These are phyloP conservation scores for Lichtheimia ornata DNA, from an alignment of 371 early-diverging fungal genomes.

Conservation along the genomic window DNA sequence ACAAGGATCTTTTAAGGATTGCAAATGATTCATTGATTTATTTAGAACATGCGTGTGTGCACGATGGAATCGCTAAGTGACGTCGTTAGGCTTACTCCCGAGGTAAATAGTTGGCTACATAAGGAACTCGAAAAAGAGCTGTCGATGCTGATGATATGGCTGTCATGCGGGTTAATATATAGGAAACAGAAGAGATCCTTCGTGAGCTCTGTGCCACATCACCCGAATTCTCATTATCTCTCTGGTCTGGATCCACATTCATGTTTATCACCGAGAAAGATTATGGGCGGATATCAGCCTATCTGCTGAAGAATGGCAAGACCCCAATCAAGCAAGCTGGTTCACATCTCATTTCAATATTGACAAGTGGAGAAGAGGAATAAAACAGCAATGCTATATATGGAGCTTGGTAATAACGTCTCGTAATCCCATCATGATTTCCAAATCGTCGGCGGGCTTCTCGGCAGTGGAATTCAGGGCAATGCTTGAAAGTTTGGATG, in stretches of 20 bases:
- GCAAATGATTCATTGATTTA: too few species aligned
- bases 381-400: constrained; percentile 6
- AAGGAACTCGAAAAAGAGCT: background rate
- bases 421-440: constrained; percentile 23
- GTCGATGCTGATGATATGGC: background rate
- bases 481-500: constrained; percentile 24
- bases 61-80: constrained; percentile 10
- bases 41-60: background rate
- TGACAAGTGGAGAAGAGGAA: constrained; percentile 6
- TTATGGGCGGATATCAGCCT: constrained; percentile 13
- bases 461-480: constrained; percentile 9
- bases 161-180: background rate
- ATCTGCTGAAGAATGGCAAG: constrained; percentile 20
- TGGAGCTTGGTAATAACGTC: constrained; percentile 24
- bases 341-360: constrained; percentile 4
- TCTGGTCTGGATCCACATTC: constrained; percentile 20
- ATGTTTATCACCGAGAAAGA: constrained; percentile 18
- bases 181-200: constrained; percentile 17
- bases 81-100: constrained; percentile 4
- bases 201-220: constrained; percentile 12
- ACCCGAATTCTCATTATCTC: constrained; percentile 15
- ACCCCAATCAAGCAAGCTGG: constrained; percentile 14
- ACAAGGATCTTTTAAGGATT: too few species aligned
- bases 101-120: constrained; percentile 1
- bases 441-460: constrained; percentile 7